Evolutionary conservation across 352 stramenopile species (phyloP), one percentile per base, ranked within the genome.

Genomic region (Globisporangium canariense): DNA sequence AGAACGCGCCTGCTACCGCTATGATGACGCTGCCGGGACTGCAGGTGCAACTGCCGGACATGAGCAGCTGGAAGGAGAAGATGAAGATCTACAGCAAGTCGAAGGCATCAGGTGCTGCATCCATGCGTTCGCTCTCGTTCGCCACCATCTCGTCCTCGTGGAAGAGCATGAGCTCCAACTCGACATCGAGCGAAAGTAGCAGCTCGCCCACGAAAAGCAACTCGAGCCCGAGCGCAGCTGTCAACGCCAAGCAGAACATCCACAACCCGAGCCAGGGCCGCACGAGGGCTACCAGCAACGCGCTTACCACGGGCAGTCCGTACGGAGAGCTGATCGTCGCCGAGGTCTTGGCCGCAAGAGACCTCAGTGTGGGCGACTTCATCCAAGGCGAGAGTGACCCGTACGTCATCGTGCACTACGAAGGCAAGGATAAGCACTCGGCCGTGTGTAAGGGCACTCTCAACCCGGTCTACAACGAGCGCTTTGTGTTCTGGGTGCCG

Each of bases 401-500:
- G 18, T 80, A 82, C 6, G 72, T 89, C n/a, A 41, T 65, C n/a
- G 77, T 86, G 43, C 66, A 69, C 9, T 73, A 86, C 30, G 67
- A 73, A 8, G 54, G 66, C 10, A 66, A 69, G 61, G 73, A 73
- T 41, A 82, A 77, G 25, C 69, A 74, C 41, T 81, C 80, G 0
- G 57, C 58, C 16, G 69, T 77, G 43, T 69, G 68, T 10, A 64
- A 66, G 16, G 64, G 60, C 18, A 71, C 62, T 4, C 68, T 72
- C 28, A 69, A 66, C 11, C 69, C 71, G 8, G 66, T 80, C 20
- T 83, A 86, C 66, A 89, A 89, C 61, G 79, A 90, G 34, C 79
- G 83, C 0, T 92, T 92, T 53, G 78, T 92, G 52, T 88, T 90
- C 67, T 92, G 79, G 78, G 41, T 88, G 20, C 71, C 79, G 28